These are phyloP conservation scores for Erythrobasidium hasegawianum DNA, from an alignment of 1,284 basidiomycete species.

Conservation along the genomic window DNA sequence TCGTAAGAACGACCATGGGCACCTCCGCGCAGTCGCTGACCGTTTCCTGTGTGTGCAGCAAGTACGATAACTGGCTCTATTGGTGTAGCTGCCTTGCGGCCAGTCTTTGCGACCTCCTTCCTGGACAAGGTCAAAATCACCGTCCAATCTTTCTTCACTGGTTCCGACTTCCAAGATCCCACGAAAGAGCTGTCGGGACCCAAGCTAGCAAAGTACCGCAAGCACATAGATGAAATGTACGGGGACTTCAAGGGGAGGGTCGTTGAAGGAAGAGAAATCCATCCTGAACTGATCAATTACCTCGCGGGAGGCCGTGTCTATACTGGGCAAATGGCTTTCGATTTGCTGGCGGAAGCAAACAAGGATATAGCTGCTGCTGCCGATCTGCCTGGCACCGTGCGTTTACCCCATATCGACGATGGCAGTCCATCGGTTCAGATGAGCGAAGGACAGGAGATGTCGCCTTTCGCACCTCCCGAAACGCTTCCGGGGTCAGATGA, in stretches of 20 bases:
- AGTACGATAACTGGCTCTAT: constrained; percentile 52
- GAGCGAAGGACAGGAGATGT: constrained; percentile 39
- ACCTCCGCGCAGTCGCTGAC: too few relatives aligned
- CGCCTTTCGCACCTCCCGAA: constrained; percentile 40
- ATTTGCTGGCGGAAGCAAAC: constrained; percentile 43
- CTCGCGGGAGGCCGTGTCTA: constrained; percentile 52
- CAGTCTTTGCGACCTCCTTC: constrained; percentile 49
- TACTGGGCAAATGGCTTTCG: constrained; percentile 50
- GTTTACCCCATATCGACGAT: too few relatives aligned
- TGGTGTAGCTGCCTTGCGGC: constrained; percentile 50
- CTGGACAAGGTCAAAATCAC: constrained; percentile 50
- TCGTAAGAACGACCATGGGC: too few relatives aligned
- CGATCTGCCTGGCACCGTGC: not conserved
- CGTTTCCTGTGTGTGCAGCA: constrained; percentile 37
- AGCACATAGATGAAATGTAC: constrained; percentile 51
- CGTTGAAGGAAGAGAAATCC: constrained; percentile 49
- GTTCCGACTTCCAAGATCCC: constrained; percentile 47
- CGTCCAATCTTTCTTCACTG: constrained; percentile 51
- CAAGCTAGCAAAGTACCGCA: constrained; percentile 45
- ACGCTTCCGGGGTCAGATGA: not conserved
- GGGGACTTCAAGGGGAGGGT: constrained; percentile 47
- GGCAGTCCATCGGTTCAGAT: constrained; percentile 25
- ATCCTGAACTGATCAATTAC: constrained; percentile 47
- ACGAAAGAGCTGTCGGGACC: constrained; percentile 47
- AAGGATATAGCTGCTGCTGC: constrained; percentile 35